Base-by-base conservation (phyloP, 805 yeast species). In the Myxozyma udenii region DNA sequence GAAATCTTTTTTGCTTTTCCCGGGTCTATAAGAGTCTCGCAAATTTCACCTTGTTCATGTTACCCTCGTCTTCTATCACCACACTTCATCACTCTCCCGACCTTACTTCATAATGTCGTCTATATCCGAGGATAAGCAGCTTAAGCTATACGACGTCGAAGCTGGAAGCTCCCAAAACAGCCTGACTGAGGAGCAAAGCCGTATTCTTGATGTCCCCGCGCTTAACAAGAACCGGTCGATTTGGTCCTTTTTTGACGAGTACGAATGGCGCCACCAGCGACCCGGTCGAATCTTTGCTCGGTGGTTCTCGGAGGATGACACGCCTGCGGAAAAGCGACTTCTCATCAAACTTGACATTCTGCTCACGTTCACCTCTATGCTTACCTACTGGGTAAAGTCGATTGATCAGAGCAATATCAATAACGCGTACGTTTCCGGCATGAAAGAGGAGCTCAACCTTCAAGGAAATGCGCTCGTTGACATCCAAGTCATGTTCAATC, bases 351-450 rank as follows among this genome's bases (percentile, higher is more conserved):
- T 83, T 28, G 88, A 83, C 61, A 55, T 79, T 11, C 62, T 80
- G 30, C 67, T 84, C 45, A 73, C 81, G n/a, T 70, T 74, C 41
- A 79, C 79, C 57, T 73, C 84, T 0, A 76, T 81, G 64, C 66
- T 80, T 51, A 80, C 80, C 1, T 83, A 83, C 65, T 84, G 85
- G 85, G 78, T 83, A 48, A 83, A 83, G 64, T 78, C 80, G 48
- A 68, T 84, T 44, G 88, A 84, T 62, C 75, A 74, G 50, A 71
- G 78, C 41, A 84, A 83, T 65, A 69, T 79, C 50, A 76, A 47
- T 26, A 80, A 83, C 61, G 88, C 88, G 1, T 84, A 82, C 61
- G 81, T 80, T 37, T 76, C 82, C 16, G 84, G 86, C 19, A 73
- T 84, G 78, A 67, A 75, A 52, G 80, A 50, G 57, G 82, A 74